Base-by-base conservation (phyloP, 2,329 filamentous ascomycete species). In the Pseudogymnoascus sp. region DNA sequence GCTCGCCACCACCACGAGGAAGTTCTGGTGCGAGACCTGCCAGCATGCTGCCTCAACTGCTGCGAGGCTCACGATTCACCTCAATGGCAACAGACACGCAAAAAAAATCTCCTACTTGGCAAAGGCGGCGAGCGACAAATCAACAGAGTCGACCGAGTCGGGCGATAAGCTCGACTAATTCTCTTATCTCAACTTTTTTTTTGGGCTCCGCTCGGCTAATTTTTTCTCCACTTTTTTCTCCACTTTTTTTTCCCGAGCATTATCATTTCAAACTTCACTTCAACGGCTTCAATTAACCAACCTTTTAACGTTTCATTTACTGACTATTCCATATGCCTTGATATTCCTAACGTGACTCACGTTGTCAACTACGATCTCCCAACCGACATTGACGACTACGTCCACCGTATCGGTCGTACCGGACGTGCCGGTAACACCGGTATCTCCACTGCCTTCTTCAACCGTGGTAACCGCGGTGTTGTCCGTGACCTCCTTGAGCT, bases 291-390 rank as follows among this genome's bases (percentile, higher is more conserved):
- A 63, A 60, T 29, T 37, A 6, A 59, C 62, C 56, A 10, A 1
- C 2, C 4, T 23, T 23, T 23, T 23, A 23, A 3, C 23, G 4
- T 3, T 23, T 23, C 23, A 23, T 23, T 23, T 23, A 23, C 23
- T 23, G 23, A 23, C 23, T 23, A 4, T 23, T 4, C 4, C 4
- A 23, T 23, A 3, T 2, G 23, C 23, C 23, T 74, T 13, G 93
- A 97, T 82, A 97, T 99, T 44, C 92, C 93, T 11, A 96, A 97
- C 69, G 95, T 99, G 66, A 93, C 87, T 46, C 95, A 99, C 79
- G 95, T 99, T 59, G 87, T 99, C 83, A 99, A 99, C 83, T 99
- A 99, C 77, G 95, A 99, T 77, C 85, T 99, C n/a, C 95, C 95
- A 60, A 97, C 93, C 63, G 95, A 97, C 74, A 96, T 97, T 72